Evolutionary conservation across 805 yeast genomes (phyloP).

Genomic region (Yamadazyma ubonensis): DNA sequence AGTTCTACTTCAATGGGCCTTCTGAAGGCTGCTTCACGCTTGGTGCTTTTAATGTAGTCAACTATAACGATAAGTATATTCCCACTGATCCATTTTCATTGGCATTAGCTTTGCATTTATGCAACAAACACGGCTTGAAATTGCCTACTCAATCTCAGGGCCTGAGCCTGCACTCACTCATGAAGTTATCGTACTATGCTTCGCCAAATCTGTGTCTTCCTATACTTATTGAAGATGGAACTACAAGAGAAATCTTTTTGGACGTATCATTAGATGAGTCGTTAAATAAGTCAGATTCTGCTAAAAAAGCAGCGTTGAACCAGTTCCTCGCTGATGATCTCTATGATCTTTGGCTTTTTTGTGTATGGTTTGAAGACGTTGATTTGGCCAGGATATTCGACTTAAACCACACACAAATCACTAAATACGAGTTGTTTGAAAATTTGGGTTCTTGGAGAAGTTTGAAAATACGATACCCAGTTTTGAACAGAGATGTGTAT

Average conservation of each 20-base stretch:
- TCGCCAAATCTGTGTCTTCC: slow-evolving; percentile 54
- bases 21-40: slow-evolving; percentile 39
- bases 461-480: slow-evolving; percentile 27
- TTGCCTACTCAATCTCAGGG: not conserved
- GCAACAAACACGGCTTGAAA: slow-evolving; percentile 41
- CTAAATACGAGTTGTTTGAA: slow-evolving; percentile 19
- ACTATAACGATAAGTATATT: slow-evolving; percentile 27
- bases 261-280: slow-evolving; percentile 10
- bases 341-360: slow-evolving; percentile 49
- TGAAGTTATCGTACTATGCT: slow-evolving; percentile 49
- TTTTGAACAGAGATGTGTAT: slow-evolving; percentile 19
- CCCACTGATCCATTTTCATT: slow-evolving; percentile 64
- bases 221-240: slow-evolving; percentile 50
- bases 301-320: slow-evolving; percentile 5
- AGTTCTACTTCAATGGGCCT: slow-evolving; percentile 15
- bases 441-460: slow-evolving; percentile 26
- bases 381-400: slow-evolving; percentile 12
- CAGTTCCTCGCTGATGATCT: slow-evolving; percentile 37
- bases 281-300: slow-evolving; percentile 2
- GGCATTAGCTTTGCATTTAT: slow-evolving; percentile 44
- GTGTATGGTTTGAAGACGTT: slow-evolving; percentile 44
- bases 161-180: slow-evolving; percentile 27
- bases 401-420: slow-evolving; percentile 1
- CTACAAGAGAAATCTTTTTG: slow-evolving; percentile 31
- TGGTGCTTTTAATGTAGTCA: slow-evolving; percentile 51